Conservation (phyloP, 352 stramenopile genomes). For the Phytophthora citrophthora region DNA sequence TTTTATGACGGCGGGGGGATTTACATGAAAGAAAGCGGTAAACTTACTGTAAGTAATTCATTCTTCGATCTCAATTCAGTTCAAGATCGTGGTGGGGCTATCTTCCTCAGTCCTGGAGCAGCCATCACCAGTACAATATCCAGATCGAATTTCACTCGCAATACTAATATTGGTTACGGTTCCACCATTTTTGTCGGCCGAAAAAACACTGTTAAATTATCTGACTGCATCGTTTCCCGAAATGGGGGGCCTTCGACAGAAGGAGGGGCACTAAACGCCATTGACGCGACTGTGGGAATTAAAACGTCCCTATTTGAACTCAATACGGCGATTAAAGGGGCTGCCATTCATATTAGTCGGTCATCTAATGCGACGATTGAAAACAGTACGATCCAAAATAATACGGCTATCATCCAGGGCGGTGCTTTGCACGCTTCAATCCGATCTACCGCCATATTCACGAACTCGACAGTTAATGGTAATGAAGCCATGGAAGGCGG, state of each 20-base stretch:
- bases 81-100: slow-evolving; percentile 50
- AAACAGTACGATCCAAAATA: slow-evolving; percentile 40
- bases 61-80: slow-evolving; percentile 44
- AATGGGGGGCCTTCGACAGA: slow-evolving; percentile 53
- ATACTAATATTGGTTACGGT: slow-evolving; percentile 56
- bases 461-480: slow-evolving; percentile 31
- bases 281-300: slow-evolving; percentile 49
- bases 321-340: slow-evolving; percentile 49
- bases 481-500: slow-evolving; percentile 60
- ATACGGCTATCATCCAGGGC: slow-evolving; percentile 40
- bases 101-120: slow-evolving; percentile 52
- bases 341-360: slow-evolving; percentile 57
- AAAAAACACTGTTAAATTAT: slow-evolving; percentile 48
- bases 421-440: slow-evolving; percentile 61
- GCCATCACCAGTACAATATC: slow-evolving; percentile 28
- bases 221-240: slow-evolving; percentile 19
- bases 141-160: slow-evolving; percentile 43
- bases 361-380: slow-evolving; percentile 38
- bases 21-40: slow-evolving; percentile 45
- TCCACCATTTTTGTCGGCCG: slow-evolving; percentile 61
- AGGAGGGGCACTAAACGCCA: slow-evolving; percentile 49
- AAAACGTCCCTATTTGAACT: slow-evolving; percentile 41
- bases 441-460: slow-evolving; percentile 40
- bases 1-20: slow-evolving; percentile 69
- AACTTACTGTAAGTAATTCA: slow-evolving; percentile 26